Evolutionary conservation across 2,329 filamentous ascomycete species (phyloP), one percentile per base, ranked within the genome.

Genomic region (Mycosphaerella arachidis): DNA sequence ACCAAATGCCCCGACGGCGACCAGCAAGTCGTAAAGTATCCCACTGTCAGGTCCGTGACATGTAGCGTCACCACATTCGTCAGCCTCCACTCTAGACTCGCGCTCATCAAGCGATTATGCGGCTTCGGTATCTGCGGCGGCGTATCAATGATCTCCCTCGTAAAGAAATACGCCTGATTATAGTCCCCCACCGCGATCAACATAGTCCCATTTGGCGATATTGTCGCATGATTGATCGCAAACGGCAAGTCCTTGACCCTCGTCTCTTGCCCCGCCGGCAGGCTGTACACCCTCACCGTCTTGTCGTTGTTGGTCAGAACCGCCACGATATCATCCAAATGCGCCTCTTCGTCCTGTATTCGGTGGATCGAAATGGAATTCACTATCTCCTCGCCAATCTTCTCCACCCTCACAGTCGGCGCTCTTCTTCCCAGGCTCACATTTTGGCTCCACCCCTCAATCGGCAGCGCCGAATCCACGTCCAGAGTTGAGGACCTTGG

Each of bases 211-310:
- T 97, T 89, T 0, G 93, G 94, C 6, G 93, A 97, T 55, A 99
- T 87, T n/a, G 92, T 85, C 35, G 92, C 91, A 70, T 95, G 91
- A 70, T 99, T 99, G 78, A 97, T 93, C 65, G 87, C 89, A 71
- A 93, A 89, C 5, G 90, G 88, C 65, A 96, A 88, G 4, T 84
- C 81, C 56, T 97, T 78, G 48, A 86, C 82, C 57, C 90, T 86
- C 24, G 95, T 76, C 37, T 88, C 80, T 61, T 89, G 81, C 13
- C 86, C 84, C 55, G 87, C 84, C 30, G 84, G 80, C 20, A 97
- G 79, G 53, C 87, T 89, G 71, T 95, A 91, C n/a, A 97, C 78
- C 30, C 88, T 88, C 58, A 97, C 89, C 1, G 90, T 91, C 72
- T 87, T 88, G 77, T 97, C 94, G 72, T 99, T 99, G 77, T 97